Evolutionary conservation across 225 moss, liverwort and hornwort species (phyloP), one percentile per base, ranked within the genome.

Genomic region (Straminergon stramineum): DNA sequence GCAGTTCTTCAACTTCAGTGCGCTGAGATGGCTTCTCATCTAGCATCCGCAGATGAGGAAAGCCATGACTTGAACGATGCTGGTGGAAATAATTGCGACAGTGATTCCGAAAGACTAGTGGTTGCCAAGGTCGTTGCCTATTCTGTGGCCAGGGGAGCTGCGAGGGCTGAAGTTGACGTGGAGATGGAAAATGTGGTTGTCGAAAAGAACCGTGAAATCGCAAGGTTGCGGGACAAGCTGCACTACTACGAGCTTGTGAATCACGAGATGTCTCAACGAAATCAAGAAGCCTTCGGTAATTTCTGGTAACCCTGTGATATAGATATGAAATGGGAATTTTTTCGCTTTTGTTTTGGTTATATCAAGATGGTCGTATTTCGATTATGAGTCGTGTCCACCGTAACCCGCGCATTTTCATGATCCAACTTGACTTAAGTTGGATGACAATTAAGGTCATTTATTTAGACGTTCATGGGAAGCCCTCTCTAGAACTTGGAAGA

Each of bases 231-330:
- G 64, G 98, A 97, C 90, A 99, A 99, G 91, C 87, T 99, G 90
- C 98, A 95, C 86, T 97, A 99, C 81, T 99, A 93, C 89, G 98
- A 99, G 94, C 93, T 96, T 89, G 94, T 99, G 88, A 96, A 96
- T 81, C 96, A 97, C 64, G 96, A 99, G 92, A 99, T 99, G 97
- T 99, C 97, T 80, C 98, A 99, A 79, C 93, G 94, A 65, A 99
- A 99, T 79, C 98, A 99, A 94, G 95, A 99, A 93, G 94, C 96
- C 58, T 96, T 99, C 6, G 96, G 97, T 97, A 94, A 87, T 81
- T 88, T 85, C 56, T 89, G 11, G 65, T n/a, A 85, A 82, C 79
- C 83, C 67, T 89, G 16, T 77, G 64, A 61, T 85, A 11, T 55
- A 64, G 68, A 58, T 69, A 34, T 69, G 19, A 83, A 79, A 3